Conservation (phyloP, 2,329 filamentous ascomycete genomes). For the Oidium heveae region DNA sequence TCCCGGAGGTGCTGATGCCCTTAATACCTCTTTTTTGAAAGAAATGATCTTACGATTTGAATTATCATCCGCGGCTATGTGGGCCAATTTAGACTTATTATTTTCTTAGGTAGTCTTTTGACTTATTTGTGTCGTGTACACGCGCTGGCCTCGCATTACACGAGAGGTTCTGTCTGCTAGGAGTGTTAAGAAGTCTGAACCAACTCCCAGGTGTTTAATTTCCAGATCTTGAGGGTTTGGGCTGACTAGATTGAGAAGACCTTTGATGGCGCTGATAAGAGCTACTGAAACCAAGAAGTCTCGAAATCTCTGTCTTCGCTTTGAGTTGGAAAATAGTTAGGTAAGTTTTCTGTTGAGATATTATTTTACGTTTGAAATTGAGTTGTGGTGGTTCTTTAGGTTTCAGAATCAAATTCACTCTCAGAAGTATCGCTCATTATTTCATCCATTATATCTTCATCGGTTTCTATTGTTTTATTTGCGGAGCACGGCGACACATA, state of each 20-base stretch:
- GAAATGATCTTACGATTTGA: not conserved
- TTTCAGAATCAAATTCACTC: not conserved
- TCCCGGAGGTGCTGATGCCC: not conserved
- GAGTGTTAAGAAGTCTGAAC: no score
- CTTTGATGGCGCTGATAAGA: not conserved
- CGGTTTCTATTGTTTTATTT: not conserved
- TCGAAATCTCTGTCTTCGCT: no score
- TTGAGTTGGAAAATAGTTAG: not conserved
- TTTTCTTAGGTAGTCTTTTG: not conserved
- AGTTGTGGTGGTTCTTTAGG: not conserved
- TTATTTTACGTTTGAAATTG: not conserved
- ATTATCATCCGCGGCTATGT: no score
- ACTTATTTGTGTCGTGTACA: not conserved
- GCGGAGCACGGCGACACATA: not conserved
- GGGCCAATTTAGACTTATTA: no score
- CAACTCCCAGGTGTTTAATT: no score
- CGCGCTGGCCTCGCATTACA: not conserved
- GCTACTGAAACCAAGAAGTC: no score
- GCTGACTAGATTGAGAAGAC: not conserved
- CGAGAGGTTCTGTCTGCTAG: not conserved
- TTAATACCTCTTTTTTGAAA: not conserved
- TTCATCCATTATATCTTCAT: not conserved
- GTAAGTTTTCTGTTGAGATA: not conserved
- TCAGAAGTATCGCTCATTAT: not conserved
- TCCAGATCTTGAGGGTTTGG: no score